Evolutionary conservation across 2,329 filamentous ascomycete genomes (phyloP).

Genomic region (Onygenales sp.): DNA sequence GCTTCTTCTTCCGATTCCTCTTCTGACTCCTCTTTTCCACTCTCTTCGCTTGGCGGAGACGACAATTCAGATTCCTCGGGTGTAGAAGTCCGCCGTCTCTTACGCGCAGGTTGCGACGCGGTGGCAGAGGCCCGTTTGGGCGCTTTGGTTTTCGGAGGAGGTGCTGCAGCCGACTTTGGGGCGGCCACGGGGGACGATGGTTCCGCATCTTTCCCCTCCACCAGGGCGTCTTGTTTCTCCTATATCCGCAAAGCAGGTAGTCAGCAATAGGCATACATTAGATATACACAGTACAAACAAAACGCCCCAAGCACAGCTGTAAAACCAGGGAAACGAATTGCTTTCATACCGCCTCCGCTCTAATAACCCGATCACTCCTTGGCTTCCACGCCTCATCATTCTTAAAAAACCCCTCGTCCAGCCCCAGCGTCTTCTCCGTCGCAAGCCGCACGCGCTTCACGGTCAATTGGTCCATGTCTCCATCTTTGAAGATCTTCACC

Average conservation of each 20-base stretch:
- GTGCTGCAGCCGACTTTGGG: background rate
- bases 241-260: constrained; percentile 9
- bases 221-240: constrained; percentile 23
- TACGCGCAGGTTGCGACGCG: constrained; percentile 18
- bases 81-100: constrained; percentile 25
- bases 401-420: constrained; percentile 49
- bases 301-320: background rate
- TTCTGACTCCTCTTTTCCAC: constrained; percentile 15
- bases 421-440: constrained; percentile 42
- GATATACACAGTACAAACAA: background rate
- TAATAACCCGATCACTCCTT: constrained; percentile 45
- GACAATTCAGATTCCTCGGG: constrained; percentile 14
- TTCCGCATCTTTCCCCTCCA: constrained; percentile 7
- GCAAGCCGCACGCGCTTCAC: constrained; percentile 47
- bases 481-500: constrained; percentile 24
- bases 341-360: constrained; percentile 39
- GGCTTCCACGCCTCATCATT: constrained; percentile 44
- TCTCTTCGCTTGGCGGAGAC: constrained; percentile 10
- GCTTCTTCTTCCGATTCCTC: constrained; percentile 5
- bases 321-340: background rate
- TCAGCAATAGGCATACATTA: background rate
- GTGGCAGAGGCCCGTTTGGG: constrained; percentile 21
- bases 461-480: constrained; percentile 44
- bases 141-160: constrained; percentile 12
- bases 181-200: background rate